phyloP scores from a whole-genome alignment of 176 grass and related monocot genomes.

The Elymus sibiricus region DNA sequence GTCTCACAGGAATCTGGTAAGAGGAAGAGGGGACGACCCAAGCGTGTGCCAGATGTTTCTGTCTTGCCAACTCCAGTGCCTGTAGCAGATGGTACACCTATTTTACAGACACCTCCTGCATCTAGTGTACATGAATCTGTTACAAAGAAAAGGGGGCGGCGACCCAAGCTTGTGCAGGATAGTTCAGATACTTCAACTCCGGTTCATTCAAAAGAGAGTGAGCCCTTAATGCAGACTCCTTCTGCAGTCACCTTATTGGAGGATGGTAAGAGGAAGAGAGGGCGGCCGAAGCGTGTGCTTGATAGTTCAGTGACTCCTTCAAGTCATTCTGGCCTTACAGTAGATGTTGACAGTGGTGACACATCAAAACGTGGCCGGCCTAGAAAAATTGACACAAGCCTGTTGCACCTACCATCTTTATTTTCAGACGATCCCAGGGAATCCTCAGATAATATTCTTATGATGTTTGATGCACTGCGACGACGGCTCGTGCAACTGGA shows the following conservation, averaged over 20 bases:
- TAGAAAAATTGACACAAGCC: conserved; percentile 43
- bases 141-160: conserved; percentile 34
- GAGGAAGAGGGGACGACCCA: conserved; percentile 46
- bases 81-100: background rate
- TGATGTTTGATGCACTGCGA: conserved; percentile 76
- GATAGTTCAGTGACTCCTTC: conserved; percentile 17
- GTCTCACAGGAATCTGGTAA: conserved; percentile 28
- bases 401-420: conserved; percentile 31
- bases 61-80: background rate
- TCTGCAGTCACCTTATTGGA: background rate
- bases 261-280: conserved; percentile 45
- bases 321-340: conserved; percentile 23
- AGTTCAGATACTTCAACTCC: conserved; percentile 8
- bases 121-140: conserved; percentile 26
- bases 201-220: conserved; percentile 25
- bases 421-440: conserved; percentile 60
- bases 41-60: conserved; percentile 17
- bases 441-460: conserved; percentile 67
- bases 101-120: conserved; percentile 33
- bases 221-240: conserved; percentile 8
- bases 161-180: conserved; percentile 24
- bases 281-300: conserved; percentile 21
- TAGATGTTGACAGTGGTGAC: conserved; percentile 20
- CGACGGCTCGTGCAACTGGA: conserved; percentile 71
- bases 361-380: conserved; percentile 25